Conservation (phyloP, 805 yeast genomes). For the Danielia reshetovae region DNA sequence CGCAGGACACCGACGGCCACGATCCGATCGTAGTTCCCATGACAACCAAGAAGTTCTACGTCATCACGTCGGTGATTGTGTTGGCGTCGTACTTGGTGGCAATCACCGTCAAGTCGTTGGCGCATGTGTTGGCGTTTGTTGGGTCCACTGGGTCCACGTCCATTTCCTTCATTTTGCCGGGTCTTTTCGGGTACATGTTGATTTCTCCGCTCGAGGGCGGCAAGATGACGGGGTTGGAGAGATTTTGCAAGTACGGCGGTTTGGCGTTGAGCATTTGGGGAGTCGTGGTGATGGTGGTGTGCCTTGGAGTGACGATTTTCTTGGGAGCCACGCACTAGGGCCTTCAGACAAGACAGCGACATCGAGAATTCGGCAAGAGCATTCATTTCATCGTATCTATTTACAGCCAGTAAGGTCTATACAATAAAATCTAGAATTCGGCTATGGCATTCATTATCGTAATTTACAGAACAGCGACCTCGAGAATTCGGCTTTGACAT, state of each 20-base stretch:
- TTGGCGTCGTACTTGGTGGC: conserved; percentile 60
- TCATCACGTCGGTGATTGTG: conserved; percentile 35
- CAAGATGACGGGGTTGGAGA: conserved; percentile 25
- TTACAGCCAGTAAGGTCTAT: too few relatives aligned
- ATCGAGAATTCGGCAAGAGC: too few relatives aligned
- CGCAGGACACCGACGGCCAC: conserved; percentile 40
- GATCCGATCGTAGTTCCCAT: conserved; percentile 25
- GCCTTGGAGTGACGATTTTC: conserved; percentile 50
- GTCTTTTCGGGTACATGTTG: conserved; percentile 74
- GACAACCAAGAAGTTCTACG: conserved; percentile 20
- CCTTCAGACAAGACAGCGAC: too few relatives aligned
- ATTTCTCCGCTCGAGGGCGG: conserved; percentile 45
- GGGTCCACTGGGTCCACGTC: conserved; percentile 94
- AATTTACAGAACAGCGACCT: too few relatives aligned
- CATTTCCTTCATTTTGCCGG: conserved; percentile 87
- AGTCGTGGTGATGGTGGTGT: conserved; percentile 61
- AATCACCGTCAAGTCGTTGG: conserved; percentile 64
- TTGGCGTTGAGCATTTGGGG: conserved; percentile 66
- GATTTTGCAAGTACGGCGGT: conserved; percentile 43
- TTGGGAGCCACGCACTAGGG: conserved; percentile 36
- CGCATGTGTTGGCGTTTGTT: conserved; percentile 77
- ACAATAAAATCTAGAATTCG: too few relatives aligned
- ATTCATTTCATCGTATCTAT: too few relatives aligned
- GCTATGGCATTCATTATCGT: too few relatives aligned
- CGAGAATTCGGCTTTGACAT: too few relatives aligned